Evolutionary conservation across 2,329 filamentous ascomycete genomes (phyloP), one percentile per base, ranked within the genome.

Genomic region (Lomentospora prolificans): DNA sequence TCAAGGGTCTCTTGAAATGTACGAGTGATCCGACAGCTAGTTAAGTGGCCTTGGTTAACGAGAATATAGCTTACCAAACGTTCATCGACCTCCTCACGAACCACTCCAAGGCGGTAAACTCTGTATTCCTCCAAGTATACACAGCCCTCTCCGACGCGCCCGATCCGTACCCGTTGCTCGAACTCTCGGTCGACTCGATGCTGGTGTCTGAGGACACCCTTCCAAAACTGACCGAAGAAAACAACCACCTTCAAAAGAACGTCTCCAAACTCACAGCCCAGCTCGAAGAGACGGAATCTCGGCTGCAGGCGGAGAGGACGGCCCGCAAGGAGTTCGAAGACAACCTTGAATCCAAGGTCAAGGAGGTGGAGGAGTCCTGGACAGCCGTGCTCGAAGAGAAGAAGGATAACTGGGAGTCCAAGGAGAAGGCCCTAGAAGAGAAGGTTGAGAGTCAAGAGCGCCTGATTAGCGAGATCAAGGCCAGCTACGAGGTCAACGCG

Each of bases 81-180:
- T 99, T 97, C 67, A 96, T 99, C 69, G 94, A 99, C 67, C 84
- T 96, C 57, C 79, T 99, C 59, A 95, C 94, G 19, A 96, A 92
- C 69, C 92, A 97, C 70, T 94, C 90, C 63, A 99, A 99, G 71
- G 83, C 89, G 4, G 89, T 94, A 55, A 95, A 95, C 63, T 91
- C 90, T 14, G 87, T 91, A 5, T 99, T 99, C 66, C 77, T 99
- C 59, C 89, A 95, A 65, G 78, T 94, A 27, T 99, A 99, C 69
- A 94, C 90, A 3, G 88, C 90, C 3, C 77, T 99, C 30, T 96
- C 92, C 55, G 95, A 99, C 74, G 94, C 89, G 1, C 94, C 94
- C 14, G 94, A 99, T 68, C 94, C 94, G 41, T 99, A 97, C 63
- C 94, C 94, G 6, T 77, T 99, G 25, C 86, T 99, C 44, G 95